These are phyloP conservation scores for Paramecium caudatum DNA, from an alignment of 73 alveolate species.

Conservation along the genomic window DNA sequence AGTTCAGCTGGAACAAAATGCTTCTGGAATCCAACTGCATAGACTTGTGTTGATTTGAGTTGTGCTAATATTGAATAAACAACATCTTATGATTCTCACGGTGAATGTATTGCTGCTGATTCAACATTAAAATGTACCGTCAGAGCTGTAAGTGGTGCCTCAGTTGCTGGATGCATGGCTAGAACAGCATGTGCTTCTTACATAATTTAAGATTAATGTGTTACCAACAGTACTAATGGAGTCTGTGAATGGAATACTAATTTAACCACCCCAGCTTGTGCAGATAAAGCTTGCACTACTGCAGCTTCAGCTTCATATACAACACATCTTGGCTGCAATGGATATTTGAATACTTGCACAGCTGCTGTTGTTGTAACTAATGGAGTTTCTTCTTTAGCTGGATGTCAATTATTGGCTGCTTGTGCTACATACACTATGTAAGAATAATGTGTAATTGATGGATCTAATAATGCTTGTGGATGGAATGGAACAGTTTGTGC, in stretches of 20 bases:
- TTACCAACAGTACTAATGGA: neutral
- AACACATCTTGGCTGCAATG: neutral
- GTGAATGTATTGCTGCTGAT: neutral
- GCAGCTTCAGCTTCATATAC: neutral
- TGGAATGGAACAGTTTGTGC: constrained; percentile 5
- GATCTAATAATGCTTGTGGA: neutral
- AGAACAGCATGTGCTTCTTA: neutral
- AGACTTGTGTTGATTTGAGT: neutral
- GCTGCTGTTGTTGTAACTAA: neutral
- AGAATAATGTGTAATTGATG: neutral
- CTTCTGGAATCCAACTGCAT: neutral
- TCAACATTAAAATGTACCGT: constrained; percentile 5
- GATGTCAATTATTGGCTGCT: neutral
- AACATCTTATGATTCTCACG: neutral
- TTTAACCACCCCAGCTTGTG: neutral
- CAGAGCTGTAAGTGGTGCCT: neutral
- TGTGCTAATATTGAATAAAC: neutral
- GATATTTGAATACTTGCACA: neutral
- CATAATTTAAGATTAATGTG: neutral
- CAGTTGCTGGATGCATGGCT: neutral
- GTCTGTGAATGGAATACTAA: neutral
- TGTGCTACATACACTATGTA: neutral
- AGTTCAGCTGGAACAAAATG: neutral
- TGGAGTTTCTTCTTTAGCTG: neutral
- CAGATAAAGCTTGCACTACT: neutral